Percentiles rank a stretch among this genome's conserved stretches.
Conservation (phyloP, 257 asterid species). For the Thymus quinquecostatus region DNA sequence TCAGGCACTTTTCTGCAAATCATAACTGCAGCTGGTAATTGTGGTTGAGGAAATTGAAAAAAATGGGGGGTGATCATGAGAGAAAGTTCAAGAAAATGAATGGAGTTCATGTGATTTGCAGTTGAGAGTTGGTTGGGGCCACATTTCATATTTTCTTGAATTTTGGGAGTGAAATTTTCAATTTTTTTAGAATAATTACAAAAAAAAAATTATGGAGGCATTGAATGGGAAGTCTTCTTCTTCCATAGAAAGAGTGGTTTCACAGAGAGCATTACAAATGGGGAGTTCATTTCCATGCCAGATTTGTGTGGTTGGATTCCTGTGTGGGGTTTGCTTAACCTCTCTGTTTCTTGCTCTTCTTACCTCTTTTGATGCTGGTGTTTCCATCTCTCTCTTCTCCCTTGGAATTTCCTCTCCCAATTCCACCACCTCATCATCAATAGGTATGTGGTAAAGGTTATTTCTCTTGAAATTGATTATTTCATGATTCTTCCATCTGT, state of each 20-base stretch:
- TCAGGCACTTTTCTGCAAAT: conserved; percentile 24
- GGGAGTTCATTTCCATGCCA: conserved; percentile 81
- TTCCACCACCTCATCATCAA: conserved; percentile 34
- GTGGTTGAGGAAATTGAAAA: conserved; percentile 25
- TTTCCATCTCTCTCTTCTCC: conserved; percentile 48
- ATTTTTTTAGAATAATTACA: too few relatives aligned
- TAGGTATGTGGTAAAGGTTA: too few relatives aligned
- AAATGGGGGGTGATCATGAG: conserved; percentile 13
- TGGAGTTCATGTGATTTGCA: conserved; percentile 56
- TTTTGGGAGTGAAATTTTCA: neutral
- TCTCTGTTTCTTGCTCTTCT: conserved; percentile 76
- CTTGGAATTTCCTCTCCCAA: conserved; percentile 37
- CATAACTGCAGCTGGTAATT: conserved; percentile 22
- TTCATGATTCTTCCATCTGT: conserved; percentile 1
- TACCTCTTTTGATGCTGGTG: conserved; percentile 56
- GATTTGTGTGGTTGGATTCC: conserved; percentile 80
- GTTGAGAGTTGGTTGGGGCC: conserved; percentile 48
- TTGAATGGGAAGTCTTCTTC: conserved; percentile 39
- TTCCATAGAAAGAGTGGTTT: conserved; percentile 76
- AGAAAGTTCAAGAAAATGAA: conserved; percentile 19
- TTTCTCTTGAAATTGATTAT: too few relatives aligned
- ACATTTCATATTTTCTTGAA: conserved; percentile 28
- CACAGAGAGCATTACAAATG: conserved; percentile 76
- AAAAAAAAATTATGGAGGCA: conserved; percentile 56
- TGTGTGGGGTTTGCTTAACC: conserved; percentile 82